Percentiles rank a stretch among this genome's conserved stretches.
phyloP scores from a whole-genome alignment of 352 stramenopile species.

The Phytophthora capsici region DNA sequence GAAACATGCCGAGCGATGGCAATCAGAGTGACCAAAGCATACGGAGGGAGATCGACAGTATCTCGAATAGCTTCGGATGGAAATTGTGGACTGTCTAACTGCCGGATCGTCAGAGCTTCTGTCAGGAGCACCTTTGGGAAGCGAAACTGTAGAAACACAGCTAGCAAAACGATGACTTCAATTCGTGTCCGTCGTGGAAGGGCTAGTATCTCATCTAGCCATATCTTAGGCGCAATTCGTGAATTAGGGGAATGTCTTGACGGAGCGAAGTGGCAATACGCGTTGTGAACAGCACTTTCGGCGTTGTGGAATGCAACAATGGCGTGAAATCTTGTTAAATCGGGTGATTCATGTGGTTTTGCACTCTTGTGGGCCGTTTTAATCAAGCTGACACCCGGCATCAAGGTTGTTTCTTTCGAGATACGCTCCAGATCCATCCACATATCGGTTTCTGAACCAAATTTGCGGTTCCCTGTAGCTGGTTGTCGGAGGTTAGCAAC shows the following conservation, averaged over 20 bases:
- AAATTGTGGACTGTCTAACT: slow-evolving; percentile 38
- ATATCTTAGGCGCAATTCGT: slow-evolving; percentile 43
- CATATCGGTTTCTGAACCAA: slow-evolving; percentile 45
- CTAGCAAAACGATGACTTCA: slow-evolving; percentile 45
- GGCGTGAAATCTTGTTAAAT: slow-evolving; percentile 47
- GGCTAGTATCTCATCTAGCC: slow-evolving; percentile 34
- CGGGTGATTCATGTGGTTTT: slow-evolving; percentile 14
- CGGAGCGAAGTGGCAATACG: slow-evolving; percentile 49
- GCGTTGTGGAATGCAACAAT: slow-evolving; percentile 57
- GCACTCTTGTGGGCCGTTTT: slow-evolving; percentile 23
- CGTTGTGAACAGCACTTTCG: slow-evolving; percentile 55
- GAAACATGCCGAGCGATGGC: slow-evolving; percentile 38
- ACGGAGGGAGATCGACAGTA: slow-evolving; percentile 45
- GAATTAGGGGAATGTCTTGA: slow-evolving; percentile 41
- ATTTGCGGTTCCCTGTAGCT: slow-evolving; percentile 18
- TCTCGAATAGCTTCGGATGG: slow-evolving; percentile 41
- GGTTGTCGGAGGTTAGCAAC: slow-evolving; percentile 28
- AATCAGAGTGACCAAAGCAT: slow-evolving; percentile 48
- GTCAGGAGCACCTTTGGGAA: slow-evolving; percentile 44
- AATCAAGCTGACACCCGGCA: slow-evolving; percentile 20
- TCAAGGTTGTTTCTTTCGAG: not conserved
- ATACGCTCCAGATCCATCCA: slow-evolving; percentile 18
- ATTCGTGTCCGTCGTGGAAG: slow-evolving; percentile 39
- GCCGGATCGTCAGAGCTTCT: slow-evolving; percentile 53
- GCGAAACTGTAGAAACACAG: slow-evolving; percentile 49